These are phyloP conservation scores for Penicillium taxi DNA, from an alignment of 495 filamentous ascomycete species.

Conservation along the genomic window DNA sequence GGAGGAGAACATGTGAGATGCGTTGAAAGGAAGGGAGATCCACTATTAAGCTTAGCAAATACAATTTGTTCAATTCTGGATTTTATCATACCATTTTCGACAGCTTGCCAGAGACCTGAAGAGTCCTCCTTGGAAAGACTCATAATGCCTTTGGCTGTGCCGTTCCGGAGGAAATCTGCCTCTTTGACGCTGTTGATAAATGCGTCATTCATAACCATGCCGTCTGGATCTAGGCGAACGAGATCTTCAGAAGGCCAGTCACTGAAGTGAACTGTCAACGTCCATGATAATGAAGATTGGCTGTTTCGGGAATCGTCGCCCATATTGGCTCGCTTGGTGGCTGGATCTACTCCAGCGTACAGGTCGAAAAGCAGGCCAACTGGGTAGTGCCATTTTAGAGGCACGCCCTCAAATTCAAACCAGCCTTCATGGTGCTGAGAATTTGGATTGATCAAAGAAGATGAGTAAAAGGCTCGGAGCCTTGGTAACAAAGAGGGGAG, in stretches of 20 bases:
- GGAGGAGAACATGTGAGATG: slow-evolving; percentile 71
- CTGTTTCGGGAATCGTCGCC: slow-evolving; percentile 20
- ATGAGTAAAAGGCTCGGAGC: slow-evolving; percentile 67
- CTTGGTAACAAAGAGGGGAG: slow-evolving; percentile 68
- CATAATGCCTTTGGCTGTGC: slow-evolving; percentile 90
- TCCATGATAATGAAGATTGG: slow-evolving; percentile 60
- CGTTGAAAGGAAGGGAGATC: slow-evolving; percentile 63
- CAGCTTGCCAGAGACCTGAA: slow-evolving; percentile 74
- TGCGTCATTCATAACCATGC: slow-evolving; percentile 63
- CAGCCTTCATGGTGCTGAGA: slow-evolving; percentile 54
- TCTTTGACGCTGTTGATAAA: slow-evolving; percentile 95
- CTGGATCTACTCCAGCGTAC: slow-evolving; percentile 59
- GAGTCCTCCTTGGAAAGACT: slow-evolving; percentile 81
- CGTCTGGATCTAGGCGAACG: slow-evolving; percentile 53
- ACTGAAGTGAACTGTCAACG: slow-evolving; percentile 65
- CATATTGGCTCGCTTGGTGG: slow-evolving; percentile 25
- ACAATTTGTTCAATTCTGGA: background rate
- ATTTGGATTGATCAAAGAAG: slow-evolving; percentile 59
- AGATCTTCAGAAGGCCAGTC: slow-evolving; percentile 64
- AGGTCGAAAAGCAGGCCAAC: slow-evolving; percentile 85
- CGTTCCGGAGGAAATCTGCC: slow-evolving; percentile 86
- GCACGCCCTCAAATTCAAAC: slow-evolving; percentile 67
- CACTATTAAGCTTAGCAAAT: slow-evolving; percentile 41
- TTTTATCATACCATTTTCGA: slow-evolving; percentile 58
- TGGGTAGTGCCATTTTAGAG: slow-evolving; percentile 83